These are phyloP conservation scores for Naganishia cerealis DNA, from an alignment of 1,284 basidiomycete species.

Conservation along the genomic window DNA sequence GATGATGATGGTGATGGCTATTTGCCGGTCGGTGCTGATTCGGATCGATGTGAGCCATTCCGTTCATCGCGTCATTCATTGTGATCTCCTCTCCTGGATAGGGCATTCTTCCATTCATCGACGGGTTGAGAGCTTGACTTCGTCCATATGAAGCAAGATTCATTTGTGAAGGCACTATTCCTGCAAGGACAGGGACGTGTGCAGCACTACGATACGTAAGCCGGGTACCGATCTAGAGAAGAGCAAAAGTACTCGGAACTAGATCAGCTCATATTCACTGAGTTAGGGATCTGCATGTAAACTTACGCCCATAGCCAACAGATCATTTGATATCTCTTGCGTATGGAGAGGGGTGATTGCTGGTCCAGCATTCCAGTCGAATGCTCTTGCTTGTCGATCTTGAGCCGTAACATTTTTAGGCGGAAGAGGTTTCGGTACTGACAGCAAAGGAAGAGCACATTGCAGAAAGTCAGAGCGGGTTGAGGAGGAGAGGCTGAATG, in stretches of 20 bases:
- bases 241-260: neutral
- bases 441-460: slow-evolving; percentile 1
- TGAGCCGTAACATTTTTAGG: slow-evolving; percentile 35
- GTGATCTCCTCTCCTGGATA: slow-evolving; percentile 9
- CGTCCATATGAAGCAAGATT: slow-evolving; percentile 18
- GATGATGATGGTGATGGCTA: slow-evolving; percentile 36
- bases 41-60: neutral
- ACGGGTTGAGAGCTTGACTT: neutral
- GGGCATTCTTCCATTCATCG: slow-evolving; percentile 1
- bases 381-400: slow-evolving; percentile 36
- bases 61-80: slow-evolving; percentile 13
- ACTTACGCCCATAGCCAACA: slow-evolving; percentile 51
- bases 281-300: neutral
- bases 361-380: slow-evolving; percentile 49
- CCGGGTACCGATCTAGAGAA: slow-evolving; percentile 4
- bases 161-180: slow-evolving; percentile 14
- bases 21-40: slow-evolving; percentile 18
- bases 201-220: slow-evolving; percentile 9
- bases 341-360: slow-evolving; percentile 40
- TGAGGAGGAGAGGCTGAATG: neutral
- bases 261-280: neutral
- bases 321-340: slow-evolving; percentile 45
- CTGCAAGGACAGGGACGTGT: slow-evolving; percentile 6
- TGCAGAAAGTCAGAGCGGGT: neutral
- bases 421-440: slow-evolving; percentile 49